Base-by-base conservation (phyloP, 1,284 basidiomycete genomes). In the Marasmius oreades region DNA sequence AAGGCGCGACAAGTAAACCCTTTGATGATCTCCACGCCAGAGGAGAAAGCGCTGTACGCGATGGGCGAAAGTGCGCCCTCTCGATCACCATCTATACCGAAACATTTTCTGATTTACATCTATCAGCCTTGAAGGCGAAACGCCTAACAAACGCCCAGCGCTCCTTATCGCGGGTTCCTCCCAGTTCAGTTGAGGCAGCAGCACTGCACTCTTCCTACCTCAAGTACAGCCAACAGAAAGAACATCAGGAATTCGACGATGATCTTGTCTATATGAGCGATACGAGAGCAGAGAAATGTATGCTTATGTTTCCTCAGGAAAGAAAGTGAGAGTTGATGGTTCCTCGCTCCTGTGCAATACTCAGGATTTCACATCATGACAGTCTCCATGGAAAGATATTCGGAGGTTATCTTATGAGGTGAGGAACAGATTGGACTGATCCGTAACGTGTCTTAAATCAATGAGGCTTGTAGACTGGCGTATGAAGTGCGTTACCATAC, bases 221-320 rank as follows among this genome's bases (percentile, higher is more conserved):
- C 22, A 72, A 75, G 53, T 75, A 81, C 55, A 79, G 80, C n/a
- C 76, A 80, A 55, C 73, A 78, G 20, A 67, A 70, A 26, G 58
- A 60, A 2, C 55, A 65, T 58, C 64, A 63, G 57, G 24, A 64
- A 61, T 52, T 64, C 48, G 54, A 68, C 20, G 64, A 63, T n/a
- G 77, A 83, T 55, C 74, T 76, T 18, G 81, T 86, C 0, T 86
- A 81, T 79, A 85, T 89, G 80, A 81, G 78, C 0, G 80, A 87
- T 56, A 88, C 86, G 0, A 71, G 72, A 50, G 66, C 85, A 12
- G 85, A 88, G 67, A 86, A 84, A 62, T 82, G 79, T n/a, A 78
- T 86, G 76, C 73, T 92, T 52, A 92, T 92, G 88, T 92, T 92
- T 67, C 90, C 91, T 0, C 90, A 92, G 73, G 89, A 92, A 67